A percentile compares a stretch with the other conserved stretches of the same genome.
Evolutionary conservation across 176 grass and related monocot species (phyloP).

Genomic region (Leersia perrieri): DNA sequence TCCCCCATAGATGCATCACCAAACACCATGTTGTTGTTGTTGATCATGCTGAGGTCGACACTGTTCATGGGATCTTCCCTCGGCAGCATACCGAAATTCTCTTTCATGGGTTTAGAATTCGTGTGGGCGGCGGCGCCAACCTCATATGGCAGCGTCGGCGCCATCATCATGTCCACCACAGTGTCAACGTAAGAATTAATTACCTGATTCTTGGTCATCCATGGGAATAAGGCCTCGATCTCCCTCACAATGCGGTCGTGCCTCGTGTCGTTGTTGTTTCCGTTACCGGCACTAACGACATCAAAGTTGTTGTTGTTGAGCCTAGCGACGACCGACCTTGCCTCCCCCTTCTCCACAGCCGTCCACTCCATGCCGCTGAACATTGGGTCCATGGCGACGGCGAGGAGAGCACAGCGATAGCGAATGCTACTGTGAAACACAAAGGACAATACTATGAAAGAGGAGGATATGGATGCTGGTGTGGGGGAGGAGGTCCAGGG

Average conservation of each 20-base stretch:
- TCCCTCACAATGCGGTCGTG: no score
- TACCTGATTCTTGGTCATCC: conserved; percentile 26
- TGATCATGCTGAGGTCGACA: no score
- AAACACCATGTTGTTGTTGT: background rate
- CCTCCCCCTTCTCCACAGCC: background rate
- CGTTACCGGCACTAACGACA: no score
- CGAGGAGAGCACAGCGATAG: no score
- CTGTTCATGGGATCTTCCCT: background rate
- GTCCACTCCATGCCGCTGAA: background rate
- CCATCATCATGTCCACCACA: background rate
- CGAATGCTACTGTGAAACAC: background rate
- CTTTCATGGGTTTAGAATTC: background rate
- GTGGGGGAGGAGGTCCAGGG: background rate
- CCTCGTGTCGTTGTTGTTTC: conserved; percentile 2
- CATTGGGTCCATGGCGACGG: background rate
- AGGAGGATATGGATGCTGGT: background rate
- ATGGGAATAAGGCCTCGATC: conserved; percentile 9
- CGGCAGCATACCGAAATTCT: background rate
- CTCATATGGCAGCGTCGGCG: no score
- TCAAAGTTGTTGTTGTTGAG: background rate
- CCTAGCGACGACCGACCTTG: background rate
- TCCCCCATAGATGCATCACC: background rate
- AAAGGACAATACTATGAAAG: background rate
- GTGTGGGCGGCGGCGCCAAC: no score
- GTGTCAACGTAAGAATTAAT: conserved; percentile 22